Evolutionary conservation across 495 filamentous ascomycete genomes (phyloP), one percentile per base, ranked within the genome.

Genomic region (Cryomyces minteri): DNA sequence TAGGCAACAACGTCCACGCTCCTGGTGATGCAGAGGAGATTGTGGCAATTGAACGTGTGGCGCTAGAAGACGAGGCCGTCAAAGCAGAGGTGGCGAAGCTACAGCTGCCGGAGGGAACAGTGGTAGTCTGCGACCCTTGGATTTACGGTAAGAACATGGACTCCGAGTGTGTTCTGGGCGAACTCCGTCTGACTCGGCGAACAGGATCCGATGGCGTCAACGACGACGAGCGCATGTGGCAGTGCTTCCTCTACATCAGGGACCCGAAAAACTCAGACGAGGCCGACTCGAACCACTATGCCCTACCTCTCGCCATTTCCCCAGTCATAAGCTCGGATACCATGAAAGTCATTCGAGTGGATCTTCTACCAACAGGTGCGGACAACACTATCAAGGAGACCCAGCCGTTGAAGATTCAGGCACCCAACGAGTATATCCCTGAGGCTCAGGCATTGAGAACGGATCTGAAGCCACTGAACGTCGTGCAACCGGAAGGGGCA

Each of bases 401-500:
- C 7, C 48, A 63, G 39, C 70, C 73, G 39, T 79, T 71, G 60
- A 66, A 73, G 51, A 64, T 72, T 31, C 61, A 67, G 4, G 66
- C 71, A n/a, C 55, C 68, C 5, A 76, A 71, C 48, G 85, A 93
- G 57, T 93, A 93, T 51, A 71, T 77, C 36, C 74, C 78, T 0
- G 84, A 90, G 52, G 57, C 72, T 12, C 75, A 88, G 40, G 63
- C 70, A 25, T 64, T 86, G 6, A 67, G 43, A 72, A 85, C 53
- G 41, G 64, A 65, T 40, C 60, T 88, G 42, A 88, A 87, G 60
- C 83, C 84, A 2, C 66, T 87, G 44, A 77, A 79, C 40, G 74
- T 88, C 0, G 62, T 77, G 38, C 84, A 90, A 51, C 84, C 84
- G 1, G 73, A 88, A 49, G 84, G 84, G 2, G 72, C 76, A 9